These are phyloP conservation scores for Halophytophthora polymorphica DNA, from an alignment of 352 stramenopile species.

Conservation along the genomic window DNA sequence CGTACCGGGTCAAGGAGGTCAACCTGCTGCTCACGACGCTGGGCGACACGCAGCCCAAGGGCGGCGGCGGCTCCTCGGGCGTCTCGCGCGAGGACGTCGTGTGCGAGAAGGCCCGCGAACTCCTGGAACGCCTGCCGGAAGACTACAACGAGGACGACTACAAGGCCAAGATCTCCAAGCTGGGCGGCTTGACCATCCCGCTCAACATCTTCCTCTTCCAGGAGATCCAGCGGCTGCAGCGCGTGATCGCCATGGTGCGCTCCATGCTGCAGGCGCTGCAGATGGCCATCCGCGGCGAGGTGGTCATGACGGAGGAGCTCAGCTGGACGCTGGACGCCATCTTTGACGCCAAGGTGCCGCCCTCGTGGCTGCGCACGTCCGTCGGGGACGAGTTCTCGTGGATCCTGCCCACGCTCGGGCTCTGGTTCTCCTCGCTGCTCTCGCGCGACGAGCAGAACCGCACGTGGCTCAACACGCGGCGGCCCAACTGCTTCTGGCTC, in stretches of 20 bases:
- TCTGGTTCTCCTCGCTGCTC: slow-evolving; percentile 97
- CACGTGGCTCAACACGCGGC: slow-evolving; percentile 93
- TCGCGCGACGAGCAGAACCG: slow-evolving; percentile 95
- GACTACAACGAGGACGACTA: slow-evolving; percentile 98
- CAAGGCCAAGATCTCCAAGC: slow-evolving; percentile 95
- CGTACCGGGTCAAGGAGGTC: slow-evolving; percentile 96
- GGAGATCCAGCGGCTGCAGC: slow-evolving; percentile 97
- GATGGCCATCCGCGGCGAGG: slow-evolving; percentile 97
- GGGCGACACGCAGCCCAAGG: slow-evolving; percentile 95
- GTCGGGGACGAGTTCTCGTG: slow-evolving; percentile 98
- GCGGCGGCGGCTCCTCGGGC: slow-evolving; percentile 82
- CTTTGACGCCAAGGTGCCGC: slow-evolving; percentile 94
- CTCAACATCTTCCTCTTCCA: slow-evolving; percentile 99
- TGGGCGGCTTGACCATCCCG: slow-evolving; percentile 94
- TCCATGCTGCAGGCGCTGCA: slow-evolving; percentile 95
- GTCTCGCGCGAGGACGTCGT: slow-evolving; percentile 95
- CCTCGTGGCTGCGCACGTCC: slow-evolving; percentile 94
- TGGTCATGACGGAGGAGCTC: slow-evolving; percentile 97
- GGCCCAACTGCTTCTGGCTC: slow-evolving; percentile 96
- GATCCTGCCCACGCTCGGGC: slow-evolving; percentile 93
- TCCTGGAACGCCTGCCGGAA: slow-evolving; percentile 92
- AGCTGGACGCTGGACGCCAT: slow-evolving; percentile 95
- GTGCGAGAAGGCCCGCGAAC: slow-evolving; percentile 94
- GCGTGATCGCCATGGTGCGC: slow-evolving; percentile 94
- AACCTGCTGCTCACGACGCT: slow-evolving; percentile 93